Percentiles rank a stretch among this genome's conserved stretches.
These are phyloP conservation scores for Canavalia ensiformis DNA, from an alignment of 306 rosid species.

Conservation along the genomic window DNA sequence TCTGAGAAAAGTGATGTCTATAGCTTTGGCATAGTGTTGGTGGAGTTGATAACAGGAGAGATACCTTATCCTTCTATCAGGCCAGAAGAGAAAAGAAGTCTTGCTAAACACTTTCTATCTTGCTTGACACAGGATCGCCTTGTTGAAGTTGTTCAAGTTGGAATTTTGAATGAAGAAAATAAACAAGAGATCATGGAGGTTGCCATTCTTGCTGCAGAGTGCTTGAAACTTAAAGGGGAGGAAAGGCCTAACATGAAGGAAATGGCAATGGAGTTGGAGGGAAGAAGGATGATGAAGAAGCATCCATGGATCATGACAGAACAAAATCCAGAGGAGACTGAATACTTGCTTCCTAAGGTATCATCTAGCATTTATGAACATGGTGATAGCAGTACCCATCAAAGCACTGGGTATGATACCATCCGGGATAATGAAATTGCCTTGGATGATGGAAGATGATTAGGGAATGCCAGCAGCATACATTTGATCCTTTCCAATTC, in stretches of 20 bases:
- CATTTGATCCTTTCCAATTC: too few relatives aligned
- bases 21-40: conserved; percentile 48
- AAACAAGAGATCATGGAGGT: conserved; percentile 39
- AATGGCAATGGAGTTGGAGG: conserved; percentile 56
- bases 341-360: background rate
- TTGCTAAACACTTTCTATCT: conserved; percentile 29
- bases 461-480: too few relatives aligned
- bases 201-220: conserved; percentile 38
- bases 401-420: too few relatives aligned
- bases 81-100: conserved; percentile 35
- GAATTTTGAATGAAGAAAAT: conserved; percentile 24
- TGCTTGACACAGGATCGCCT: conserved; percentile 40
- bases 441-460: too few relatives aligned
- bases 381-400: too few relatives aligned
- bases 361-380: too few relatives aligned
- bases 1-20: background rate
- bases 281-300: conserved; percentile 15
- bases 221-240: conserved; percentile 43
- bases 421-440: too few relatives aligned
- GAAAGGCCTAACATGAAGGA: conserved; percentile 36
- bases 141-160: conserved; percentile 20
- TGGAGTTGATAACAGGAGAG: conserved; percentile 11
- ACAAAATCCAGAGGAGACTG: conserved; percentile 10
- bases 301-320: conserved; percentile 26
- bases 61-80: conserved; percentile 39